Percentiles rank a stretch among this genome's conserved stretches.
Conservation (phyloP, 331 rosid genomes). For the Prunus yedoensis region DNA sequence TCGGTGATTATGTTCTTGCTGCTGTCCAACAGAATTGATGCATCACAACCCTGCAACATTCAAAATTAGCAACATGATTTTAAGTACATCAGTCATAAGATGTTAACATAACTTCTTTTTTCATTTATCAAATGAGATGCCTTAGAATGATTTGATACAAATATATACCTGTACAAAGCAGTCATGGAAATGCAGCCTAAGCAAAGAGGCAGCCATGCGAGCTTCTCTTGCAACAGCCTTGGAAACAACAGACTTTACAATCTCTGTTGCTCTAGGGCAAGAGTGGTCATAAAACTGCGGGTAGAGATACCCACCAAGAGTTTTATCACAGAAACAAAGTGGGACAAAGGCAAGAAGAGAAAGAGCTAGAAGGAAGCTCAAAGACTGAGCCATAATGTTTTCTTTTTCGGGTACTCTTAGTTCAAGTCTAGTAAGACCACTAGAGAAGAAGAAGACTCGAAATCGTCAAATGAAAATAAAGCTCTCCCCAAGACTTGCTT, state of each 20-base stretch:
- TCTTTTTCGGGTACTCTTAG: neutral
- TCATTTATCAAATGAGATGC: too few relatives aligned
- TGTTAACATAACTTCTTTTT: neutral
- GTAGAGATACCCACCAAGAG: slow-evolving; percentile 53
- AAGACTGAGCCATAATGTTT: slow-evolving; percentile 39
- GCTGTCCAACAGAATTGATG: slow-evolving; percentile 67
- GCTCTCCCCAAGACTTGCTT: slow-evolving; percentile 18
- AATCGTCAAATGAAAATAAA: neutral
- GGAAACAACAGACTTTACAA: slow-evolving; percentile 58
- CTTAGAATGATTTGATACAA: too few relatives aligned
- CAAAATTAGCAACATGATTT: neutral
- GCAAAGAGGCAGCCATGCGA: slow-evolving; percentile 80
- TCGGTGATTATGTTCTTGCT: slow-evolving; percentile 57
- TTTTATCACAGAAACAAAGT: slow-evolving; percentile 37
- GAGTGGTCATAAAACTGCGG: slow-evolving; percentile 75
- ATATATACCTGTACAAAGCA: slow-evolving; percentile 73
- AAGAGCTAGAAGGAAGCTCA: slow-evolving; percentile 41
- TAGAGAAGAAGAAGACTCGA: slow-evolving; percentile 2
- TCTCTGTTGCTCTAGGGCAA: slow-evolving; percentile 62
- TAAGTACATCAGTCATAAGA: neutral
- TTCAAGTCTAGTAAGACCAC: too few relatives aligned
- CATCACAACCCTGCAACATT: slow-evolving; percentile 77
- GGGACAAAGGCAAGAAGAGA: slow-evolving; percentile 62
- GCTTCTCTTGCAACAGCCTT: slow-evolving; percentile 67
- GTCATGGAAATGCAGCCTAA: slow-evolving; percentile 81